Evolutionary conservation across 768 basidiomycete species (phyloP).

Genomic region (Rhodotorula toruloides): DNA sequence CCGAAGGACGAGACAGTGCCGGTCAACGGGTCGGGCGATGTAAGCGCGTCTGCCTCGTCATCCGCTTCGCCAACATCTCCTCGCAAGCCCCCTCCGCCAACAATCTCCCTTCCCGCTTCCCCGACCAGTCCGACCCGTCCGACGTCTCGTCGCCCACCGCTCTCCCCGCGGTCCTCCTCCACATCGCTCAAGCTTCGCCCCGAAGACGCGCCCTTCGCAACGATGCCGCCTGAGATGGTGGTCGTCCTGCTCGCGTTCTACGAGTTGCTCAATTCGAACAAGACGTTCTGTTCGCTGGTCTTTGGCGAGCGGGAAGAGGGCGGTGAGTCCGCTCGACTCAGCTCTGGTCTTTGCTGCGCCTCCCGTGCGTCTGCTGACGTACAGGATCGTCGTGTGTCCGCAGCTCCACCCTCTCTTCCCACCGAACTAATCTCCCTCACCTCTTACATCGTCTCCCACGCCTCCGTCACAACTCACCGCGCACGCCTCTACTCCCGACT

Average conservation of each 20-base stretch:
- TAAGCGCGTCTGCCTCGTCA: too few species aligned
- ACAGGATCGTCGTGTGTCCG: neutral
- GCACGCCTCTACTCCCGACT: conserved; percentile 27
- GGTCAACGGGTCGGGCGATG: too few species aligned
- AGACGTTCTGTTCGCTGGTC: conserved; percentile 33
- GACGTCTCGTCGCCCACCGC: neutral
- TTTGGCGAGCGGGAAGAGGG: neutral
- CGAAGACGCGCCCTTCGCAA: conserved; percentile 13
- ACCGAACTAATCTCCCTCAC: conserved; percentile 34
- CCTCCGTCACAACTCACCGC: conserved; percentile 9
- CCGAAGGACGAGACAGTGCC: too few species aligned
- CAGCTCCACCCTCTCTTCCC: neutral
- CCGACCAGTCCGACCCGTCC: neutral
- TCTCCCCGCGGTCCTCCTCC: neutral
- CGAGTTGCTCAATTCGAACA: conserved; percentile 40
- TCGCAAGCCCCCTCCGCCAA: neutral
- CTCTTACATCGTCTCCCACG: conserved; percentile 38
- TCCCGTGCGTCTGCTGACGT: neutral
- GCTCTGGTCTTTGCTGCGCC: neutral
- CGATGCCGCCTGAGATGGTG: conserved; percentile 27
- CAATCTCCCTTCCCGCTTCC: neutral
- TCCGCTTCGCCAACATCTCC: neutral
- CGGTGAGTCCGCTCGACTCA: neutral
- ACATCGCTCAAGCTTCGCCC: neutral
- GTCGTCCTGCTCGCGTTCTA: conserved; percentile 37